A percentile compares a stretch with the other conserved stretches of the same genome.
Conservation (phyloP, 108 stramenopile species). For the Mediolabrus comicus region DNA sequence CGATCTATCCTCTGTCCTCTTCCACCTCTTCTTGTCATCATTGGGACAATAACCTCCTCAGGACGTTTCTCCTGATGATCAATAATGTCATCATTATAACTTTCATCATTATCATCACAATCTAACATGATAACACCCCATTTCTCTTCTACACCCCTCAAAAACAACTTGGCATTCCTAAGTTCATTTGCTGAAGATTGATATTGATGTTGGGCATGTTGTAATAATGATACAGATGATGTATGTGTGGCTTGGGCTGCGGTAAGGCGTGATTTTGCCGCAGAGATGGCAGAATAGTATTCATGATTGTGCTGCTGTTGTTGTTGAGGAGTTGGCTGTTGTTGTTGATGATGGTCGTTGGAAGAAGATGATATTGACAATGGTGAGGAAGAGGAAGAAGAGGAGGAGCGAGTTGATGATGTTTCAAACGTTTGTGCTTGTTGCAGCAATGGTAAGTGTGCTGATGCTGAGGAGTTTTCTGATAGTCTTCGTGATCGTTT, state of each 20-base stretch:
- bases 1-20: not conserved
- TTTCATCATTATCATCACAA: not conserved
- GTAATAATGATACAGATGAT: not conserved
- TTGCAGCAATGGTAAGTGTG: not conserved
- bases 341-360: not conserved
- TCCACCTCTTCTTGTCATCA: not conserved
- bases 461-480: not conserved
- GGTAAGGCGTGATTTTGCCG: not conserved
- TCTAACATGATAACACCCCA: conserved; percentile 27
- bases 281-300: conserved; percentile 1
- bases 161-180: not conserved
- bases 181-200: not conserved
- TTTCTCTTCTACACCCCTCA: conserved; percentile 4
- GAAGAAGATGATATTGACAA: no score
- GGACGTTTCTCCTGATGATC: not conserved
- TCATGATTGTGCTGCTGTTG: not conserved
- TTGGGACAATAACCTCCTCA: not conserved
- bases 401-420: not conserved
- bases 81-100: not conserved
- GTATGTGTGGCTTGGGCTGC: not conserved
- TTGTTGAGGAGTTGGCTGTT: not conserved
- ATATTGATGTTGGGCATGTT: not conserved
- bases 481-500: not conserved
- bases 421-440: not conserved
- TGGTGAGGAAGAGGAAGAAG: not conserved